phyloP scores from a whole-genome alignment of 2,329 filamentous ascomycete genomes.

The Sporothrix dimorphospora region DNA sequence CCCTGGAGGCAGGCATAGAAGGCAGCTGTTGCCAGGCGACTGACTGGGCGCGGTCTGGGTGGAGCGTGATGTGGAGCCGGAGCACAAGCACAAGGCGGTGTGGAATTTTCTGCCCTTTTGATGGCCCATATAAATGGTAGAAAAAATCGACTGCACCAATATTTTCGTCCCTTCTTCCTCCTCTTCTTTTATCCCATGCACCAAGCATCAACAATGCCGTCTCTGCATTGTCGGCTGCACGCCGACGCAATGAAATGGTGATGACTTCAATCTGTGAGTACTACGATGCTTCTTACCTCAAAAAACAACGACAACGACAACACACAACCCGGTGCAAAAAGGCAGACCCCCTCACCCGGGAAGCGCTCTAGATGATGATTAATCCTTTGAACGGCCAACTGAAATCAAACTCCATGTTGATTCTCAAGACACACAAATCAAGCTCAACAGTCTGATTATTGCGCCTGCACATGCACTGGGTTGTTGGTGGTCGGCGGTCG shows the following conservation, averaged over 20 bases:
- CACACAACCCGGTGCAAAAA: not conserved
- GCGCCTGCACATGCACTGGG: conserved; percentile 22
- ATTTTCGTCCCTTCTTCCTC: not conserved
- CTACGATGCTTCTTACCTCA: conserved; percentile 28
- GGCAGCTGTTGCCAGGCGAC: conserved; percentile 18
- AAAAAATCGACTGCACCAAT: not conserved
- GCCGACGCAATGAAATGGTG: conserved; percentile 8
- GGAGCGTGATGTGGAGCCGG: not conserved
- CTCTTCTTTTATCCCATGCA: not conserved
- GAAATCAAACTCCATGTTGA: conserved; percentile 62
- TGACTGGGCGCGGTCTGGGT: not conserved
- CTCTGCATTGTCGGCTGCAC: not conserved
- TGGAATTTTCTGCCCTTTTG: conserved; percentile 10
- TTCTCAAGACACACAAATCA: conserved; percentile 52
- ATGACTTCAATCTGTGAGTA: conserved; percentile 20
- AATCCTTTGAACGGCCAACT: conserved; percentile 66
- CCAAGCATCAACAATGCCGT: not conserved
- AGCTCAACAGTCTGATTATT: conserved; percentile 55
- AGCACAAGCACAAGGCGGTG: conserved; percentile 21
- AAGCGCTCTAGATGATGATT: conserved; percentile 57
- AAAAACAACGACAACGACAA: not conserved
- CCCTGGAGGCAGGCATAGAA: not conserved
- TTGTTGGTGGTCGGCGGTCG: conserved; percentile 17
- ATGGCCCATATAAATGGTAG: conserved; percentile 10
- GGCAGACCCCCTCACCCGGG: too few species aligned